Evolutionary conservation across 1,139 yeast genomes (phyloP).

Genomic region (Suhomyces wounanorum): DNA sequence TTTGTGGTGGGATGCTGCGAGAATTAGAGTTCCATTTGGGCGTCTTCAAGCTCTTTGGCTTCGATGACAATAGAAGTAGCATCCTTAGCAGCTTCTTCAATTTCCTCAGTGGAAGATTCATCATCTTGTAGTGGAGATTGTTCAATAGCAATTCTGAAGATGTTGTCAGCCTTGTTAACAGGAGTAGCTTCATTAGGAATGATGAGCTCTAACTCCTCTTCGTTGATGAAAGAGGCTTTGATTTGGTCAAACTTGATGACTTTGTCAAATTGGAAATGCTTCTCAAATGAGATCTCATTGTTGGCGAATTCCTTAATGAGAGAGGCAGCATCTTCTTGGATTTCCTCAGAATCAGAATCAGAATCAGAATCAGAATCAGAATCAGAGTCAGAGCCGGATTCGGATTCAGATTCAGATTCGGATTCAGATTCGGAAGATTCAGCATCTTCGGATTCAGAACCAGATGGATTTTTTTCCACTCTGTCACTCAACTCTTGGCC

Average conservation of each 20-base stretch:
- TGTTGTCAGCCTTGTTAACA: constrained; percentile 26
- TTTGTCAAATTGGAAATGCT: constrained; percentile 49
- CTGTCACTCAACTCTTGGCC: constrained; percentile 15
- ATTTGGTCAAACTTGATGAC: constrained; percentile 41
- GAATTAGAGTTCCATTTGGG: constrained; percentile 10
- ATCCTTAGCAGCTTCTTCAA: constrained; percentile 13
- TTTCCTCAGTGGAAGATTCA: constrained; percentile 12
- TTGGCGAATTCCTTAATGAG: constrained; percentile 43
- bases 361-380: constrained; percentile 17
- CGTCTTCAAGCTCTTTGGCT: constrained; percentile 10
- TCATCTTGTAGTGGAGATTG: constrained; percentile 19
- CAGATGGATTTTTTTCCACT: constrained; percentile 10
- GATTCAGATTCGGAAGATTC: constrained; percentile 13
- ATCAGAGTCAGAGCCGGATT: constrained; percentile 18
- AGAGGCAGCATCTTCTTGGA: constrained; percentile 44
- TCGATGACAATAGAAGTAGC: constrained; percentile 2
- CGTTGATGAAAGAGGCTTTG: constrained; percentile 39
- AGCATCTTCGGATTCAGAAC: constrained; percentile 15
- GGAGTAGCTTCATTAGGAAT: constrained; percentile 42
- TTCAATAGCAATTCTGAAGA: constrained; percentile 29
- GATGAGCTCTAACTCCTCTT: constrained; percentile 46
- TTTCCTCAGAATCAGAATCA: constrained; percentile 34
- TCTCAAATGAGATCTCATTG: constrained; percentile 47
- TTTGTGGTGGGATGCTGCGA: neutral
- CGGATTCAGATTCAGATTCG: constrained; percentile 14